phyloP scores from a whole-genome alignment of 1,284 basidiomycete genomes.

The Sutorius eximius region DNA sequence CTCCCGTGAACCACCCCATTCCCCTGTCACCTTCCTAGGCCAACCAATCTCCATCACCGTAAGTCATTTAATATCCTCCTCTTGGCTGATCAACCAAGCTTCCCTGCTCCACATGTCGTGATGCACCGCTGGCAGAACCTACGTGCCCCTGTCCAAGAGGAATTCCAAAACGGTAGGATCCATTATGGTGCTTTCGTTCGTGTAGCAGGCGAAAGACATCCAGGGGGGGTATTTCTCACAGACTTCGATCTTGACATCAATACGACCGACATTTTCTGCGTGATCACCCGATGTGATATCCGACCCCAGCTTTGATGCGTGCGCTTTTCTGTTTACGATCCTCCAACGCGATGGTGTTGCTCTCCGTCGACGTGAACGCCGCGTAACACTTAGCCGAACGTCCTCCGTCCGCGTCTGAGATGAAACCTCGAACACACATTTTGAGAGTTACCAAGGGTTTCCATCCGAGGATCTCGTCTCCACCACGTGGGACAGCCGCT shows the following conservation, averaged over 20 bases:
- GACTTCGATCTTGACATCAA: constrained; percentile 17
- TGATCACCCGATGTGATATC: background rate
- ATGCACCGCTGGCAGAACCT: background rate
- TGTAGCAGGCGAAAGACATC: background rate
- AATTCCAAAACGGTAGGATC: background rate
- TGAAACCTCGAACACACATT: constrained; percentile 3
- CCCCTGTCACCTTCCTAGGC: background rate
- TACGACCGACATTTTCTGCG: background rate
- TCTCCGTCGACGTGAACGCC: background rate
- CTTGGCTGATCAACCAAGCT: background rate
- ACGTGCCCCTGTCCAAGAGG: background rate
- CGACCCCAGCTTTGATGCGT: background rate
- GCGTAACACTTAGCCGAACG: constrained; percentile 7
- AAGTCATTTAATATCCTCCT: background rate
- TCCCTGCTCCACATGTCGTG: no score
- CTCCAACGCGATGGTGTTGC: constrained; percentile 3
- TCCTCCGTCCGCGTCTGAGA: constrained; percentile 1
- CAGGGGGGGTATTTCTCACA: constrained; percentile 2
- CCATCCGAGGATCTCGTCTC: constrained; percentile 23
- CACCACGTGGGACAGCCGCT: background rate
- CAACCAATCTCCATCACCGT: background rate
- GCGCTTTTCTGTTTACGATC: constrained; percentile 18
- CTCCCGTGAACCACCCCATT: constrained; percentile 10
- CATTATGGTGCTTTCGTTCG: background rate
- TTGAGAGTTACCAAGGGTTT: constrained; percentile 10